These are phyloP conservation scores for Cercophora newfieldiana DNA, from an alignment of 495 filamentous ascomycete genomes.

Conservation along the genomic window DNA sequence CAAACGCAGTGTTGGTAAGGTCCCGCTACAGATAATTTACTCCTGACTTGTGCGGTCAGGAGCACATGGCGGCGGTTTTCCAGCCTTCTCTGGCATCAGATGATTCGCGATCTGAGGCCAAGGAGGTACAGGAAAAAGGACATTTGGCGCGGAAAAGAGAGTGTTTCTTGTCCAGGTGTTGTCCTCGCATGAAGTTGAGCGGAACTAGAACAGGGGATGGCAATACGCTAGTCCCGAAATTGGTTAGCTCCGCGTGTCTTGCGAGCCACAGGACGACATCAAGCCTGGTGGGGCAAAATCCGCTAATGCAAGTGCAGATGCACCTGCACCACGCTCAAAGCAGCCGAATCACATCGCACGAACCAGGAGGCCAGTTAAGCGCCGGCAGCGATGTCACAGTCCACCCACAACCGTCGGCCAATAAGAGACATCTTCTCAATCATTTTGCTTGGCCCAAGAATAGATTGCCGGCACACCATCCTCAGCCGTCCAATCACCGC, in stretches of 20 bases:
- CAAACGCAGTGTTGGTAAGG: neutral
- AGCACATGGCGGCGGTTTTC: neutral
- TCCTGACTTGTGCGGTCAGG: no score
- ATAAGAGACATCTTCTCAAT: constrained; percentile 20
- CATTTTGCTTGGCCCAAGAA: constrained; percentile 35
- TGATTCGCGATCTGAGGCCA: constrained; percentile 18
- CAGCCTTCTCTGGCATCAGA: constrained; percentile 5
- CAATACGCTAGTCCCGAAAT: neutral
- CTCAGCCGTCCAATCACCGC: constrained; percentile 25
- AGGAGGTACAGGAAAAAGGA: constrained; percentile 6
- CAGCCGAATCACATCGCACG: constrained; percentile 33
- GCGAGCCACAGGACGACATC: constrained; percentile 2
- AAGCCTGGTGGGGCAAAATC: constrained; percentile 4
- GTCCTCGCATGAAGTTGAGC: constrained; percentile 15
- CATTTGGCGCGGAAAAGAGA: neutral
- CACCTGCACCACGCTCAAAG: constrained; percentile 10
- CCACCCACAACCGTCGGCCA: constrained; percentile 25
- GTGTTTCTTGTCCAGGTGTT: constrained; percentile 11
- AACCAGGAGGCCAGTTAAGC: constrained; percentile 35
- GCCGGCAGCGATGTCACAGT: constrained; percentile 37
- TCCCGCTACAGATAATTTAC: no score
- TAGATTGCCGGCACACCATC: constrained; percentile 36
- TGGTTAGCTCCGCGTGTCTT: neutral
- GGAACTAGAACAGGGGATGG: constrained; percentile 4
- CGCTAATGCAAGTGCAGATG: constrained; percentile 21